These are phyloP conservation scores for Mucor irregularis DNA, from an alignment of 371 early-diverging fungal species.

Conservation along the genomic window DNA sequence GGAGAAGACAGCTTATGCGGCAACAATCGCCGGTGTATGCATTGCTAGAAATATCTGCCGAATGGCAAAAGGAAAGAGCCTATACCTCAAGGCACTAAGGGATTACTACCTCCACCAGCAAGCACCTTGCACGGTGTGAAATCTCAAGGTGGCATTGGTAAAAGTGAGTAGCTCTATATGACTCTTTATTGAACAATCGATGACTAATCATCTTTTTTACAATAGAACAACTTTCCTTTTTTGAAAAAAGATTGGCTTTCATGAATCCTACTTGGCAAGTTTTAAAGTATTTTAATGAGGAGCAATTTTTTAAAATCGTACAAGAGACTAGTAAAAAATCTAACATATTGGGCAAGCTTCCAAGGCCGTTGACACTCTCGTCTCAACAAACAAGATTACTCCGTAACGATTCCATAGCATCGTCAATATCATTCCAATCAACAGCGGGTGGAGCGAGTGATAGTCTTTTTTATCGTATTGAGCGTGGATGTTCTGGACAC, in stretches of 20 bases:
- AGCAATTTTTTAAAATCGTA: slow-evolving; percentile 36
- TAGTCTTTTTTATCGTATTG: too few relatives aligned
- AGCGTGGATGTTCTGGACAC: too few relatives aligned
- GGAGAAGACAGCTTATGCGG: slow-evolving; percentile 65
- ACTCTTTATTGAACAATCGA: not conserved
- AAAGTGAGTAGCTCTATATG: slow-evolving; percentile 30
- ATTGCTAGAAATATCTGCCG: slow-evolving; percentile 54
- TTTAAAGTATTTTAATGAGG: slow-evolving; percentile 37
- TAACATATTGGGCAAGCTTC: slow-evolving; percentile 18
- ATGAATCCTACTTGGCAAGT: slow-evolving; percentile 37
- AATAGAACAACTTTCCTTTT: slow-evolving; percentile 23
- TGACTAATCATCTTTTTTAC: not conserved
- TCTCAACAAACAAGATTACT: too few relatives aligned
- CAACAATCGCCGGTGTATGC: slow-evolving; percentile 53
- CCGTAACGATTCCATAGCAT: too few relatives aligned
- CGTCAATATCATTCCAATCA: too few relatives aligned
- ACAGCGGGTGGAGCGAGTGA: too few relatives aligned
- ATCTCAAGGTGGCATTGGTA: slow-evolving; percentile 47
- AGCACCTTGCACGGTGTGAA: slow-evolving; percentile 43
- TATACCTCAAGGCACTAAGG: slow-evolving; percentile 42
- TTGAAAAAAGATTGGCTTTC: slow-evolving; percentile 31
- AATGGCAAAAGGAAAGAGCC: slow-evolving; percentile 43
- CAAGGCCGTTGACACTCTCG: slow-evolving; percentile 13
- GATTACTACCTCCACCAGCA: slow-evolving; percentile 34
- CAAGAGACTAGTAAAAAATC: slow-evolving; percentile 17